A percentile compares a stretch with the other conserved stretches of the same genome.
phyloP scores from a whole-genome alignment of 1,284 basidiomycete genomes.

The Apiotrichum montevideense region DNA sequence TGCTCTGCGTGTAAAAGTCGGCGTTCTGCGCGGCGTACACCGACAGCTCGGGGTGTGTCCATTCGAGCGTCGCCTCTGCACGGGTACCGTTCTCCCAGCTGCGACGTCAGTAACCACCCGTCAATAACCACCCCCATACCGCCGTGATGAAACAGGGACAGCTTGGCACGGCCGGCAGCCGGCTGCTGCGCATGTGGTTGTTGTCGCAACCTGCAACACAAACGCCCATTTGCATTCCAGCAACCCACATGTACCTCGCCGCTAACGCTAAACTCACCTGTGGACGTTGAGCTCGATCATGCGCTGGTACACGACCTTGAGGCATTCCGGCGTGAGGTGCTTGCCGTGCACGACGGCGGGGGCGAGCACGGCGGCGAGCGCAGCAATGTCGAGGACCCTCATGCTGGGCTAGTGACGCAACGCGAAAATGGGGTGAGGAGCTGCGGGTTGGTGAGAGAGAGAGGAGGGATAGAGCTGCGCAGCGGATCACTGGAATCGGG shows the following conservation, averaged over 20 bases:
- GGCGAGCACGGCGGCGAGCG: not conserved
- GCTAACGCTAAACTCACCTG: constrained; percentile 14
- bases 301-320: constrained; percentile 22
- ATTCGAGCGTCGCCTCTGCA: constrained; percentile 64
- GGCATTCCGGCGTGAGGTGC: not conserved
- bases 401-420: not conserved
- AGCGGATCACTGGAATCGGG: too few relatives aligned
- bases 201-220: too few relatives aligned
- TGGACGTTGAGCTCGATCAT: constrained; percentile 22
- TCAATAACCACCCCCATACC: too few relatives aligned
- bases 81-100: constrained; percentile 82
- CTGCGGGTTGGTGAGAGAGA: too few relatives aligned
- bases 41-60: constrained; percentile 58
- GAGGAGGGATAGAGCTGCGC: too few relatives aligned
- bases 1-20: constrained; percentile 34
- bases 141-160: too few relatives aligned
- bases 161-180: too few relatives aligned
- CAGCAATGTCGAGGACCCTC: not conserved
- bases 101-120: not conserved
- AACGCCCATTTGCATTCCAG: too few relatives aligned
- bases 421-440: too few relatives aligned
- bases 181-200: too few relatives aligned
- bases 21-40: constrained; percentile 52
- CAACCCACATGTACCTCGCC: too few relatives aligned
- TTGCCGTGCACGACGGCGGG: not conserved